Base-by-base conservation (phyloP, 1,139 yeast species). In the Zygosaccharomyces sapae region DNA sequence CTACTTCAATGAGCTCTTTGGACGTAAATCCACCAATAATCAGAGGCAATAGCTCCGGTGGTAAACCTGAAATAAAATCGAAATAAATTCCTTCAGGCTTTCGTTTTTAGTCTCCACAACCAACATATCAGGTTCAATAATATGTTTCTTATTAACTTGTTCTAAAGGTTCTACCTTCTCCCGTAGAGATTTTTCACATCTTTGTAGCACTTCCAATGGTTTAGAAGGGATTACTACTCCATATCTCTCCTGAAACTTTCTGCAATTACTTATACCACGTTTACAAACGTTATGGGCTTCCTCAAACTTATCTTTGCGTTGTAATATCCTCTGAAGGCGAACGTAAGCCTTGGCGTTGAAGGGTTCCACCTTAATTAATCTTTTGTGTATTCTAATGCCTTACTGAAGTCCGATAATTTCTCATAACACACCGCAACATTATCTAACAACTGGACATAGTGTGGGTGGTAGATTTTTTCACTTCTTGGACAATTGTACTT, bases 291-390 rank as follows among this genome's bases (percentile, higher is more conserved):
- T 66, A 52, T 69, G 72, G 0, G 86, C 82, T 25, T 72, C 76
- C 1, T 60, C 46, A 5, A 70, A 64, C 34, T 69, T 61, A 0
- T 66, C 63, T 46, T 65, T 49, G 9, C 57, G 49, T 41, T 63
- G 55, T 20, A 73, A 62, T 2, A 80, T 53, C 56, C 79, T 81
- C 1, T 80, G 79, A 1, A 69, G 61, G 41, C 88, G 61, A 24
- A 83, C 64, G 55, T 81, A 81, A 0, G 86, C 83, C 59, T 78
- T 81, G 53, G 82, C 71, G 37, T 80, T 75, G 38, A 73, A 66
- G 0, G 86, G 85, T 42, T 81, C 85, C 1, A 70, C 46, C 16
- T 63, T 58, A 2, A 76, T 65, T 54, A 77, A 65, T 38, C 57
- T 65, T 27, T 63, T 0, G 80, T 76, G 50, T 79, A 83, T 22